Conservation (phyloP, 495 filamentous ascomycete genomes). For the Xylaria telfairii region DNA sequence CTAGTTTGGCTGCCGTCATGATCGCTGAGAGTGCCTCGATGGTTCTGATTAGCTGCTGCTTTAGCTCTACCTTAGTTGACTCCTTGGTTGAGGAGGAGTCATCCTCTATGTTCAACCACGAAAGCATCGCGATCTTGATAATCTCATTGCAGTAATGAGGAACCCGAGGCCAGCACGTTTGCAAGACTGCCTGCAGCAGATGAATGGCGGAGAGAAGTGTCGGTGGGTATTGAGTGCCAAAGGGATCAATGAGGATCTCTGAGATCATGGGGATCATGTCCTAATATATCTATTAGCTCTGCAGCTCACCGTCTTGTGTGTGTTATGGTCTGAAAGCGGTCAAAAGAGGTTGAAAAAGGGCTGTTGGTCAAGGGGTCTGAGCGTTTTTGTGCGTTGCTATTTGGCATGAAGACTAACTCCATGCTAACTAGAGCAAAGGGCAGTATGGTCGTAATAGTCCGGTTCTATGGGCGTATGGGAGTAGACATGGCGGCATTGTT, state of each 20-base stretch:
- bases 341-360: not conserved
- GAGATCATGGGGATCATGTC: slow-evolving; percentile 73
- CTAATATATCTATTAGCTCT: slow-evolving; percentile 38
- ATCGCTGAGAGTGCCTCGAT: slow-evolving; percentile 40
- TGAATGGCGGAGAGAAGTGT: slow-evolving; percentile 60
- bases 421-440: not conserved
- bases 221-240: slow-evolving; percentile 63
- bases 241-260: slow-evolving; percentile 70
- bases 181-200: slow-evolving; percentile 64
- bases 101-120: slow-evolving; percentile 68
- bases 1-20: slow-evolving; percentile 36
- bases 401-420: not conserved
- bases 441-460: not conserved
- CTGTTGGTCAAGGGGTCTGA: not conserved
- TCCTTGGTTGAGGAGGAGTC: slow-evolving; percentile 30
- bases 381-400: not conserved
- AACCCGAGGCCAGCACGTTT: slow-evolving; percentile 76
- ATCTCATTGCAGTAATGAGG: slow-evolving; percentile 71
- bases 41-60: slow-evolving; percentile 52
- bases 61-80: slow-evolving; percentile 40
- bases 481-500: not conserved
- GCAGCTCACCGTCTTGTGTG: not conserved
- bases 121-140: slow-evolving; percentile 64
- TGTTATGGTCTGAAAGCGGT: not conserved
- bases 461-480: not conserved